These are phyloP conservation scores for Athelia sp. DNA, from an alignment of 1,284 basidiomycete genomes.

Conservation along the genomic window DNA sequence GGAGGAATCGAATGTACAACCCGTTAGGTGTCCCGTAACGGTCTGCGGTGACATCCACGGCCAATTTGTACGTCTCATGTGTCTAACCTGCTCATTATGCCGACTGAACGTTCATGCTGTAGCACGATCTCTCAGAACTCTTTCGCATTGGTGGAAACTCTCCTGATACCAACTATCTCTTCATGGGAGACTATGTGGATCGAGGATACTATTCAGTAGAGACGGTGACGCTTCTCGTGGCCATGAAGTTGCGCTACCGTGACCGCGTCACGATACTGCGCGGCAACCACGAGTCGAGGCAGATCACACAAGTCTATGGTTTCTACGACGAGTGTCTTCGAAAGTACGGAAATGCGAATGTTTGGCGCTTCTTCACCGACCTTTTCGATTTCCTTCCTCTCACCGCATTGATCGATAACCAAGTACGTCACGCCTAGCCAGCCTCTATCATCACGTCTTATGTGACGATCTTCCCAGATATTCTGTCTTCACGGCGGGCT, in stretches of 20 bases:
- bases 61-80: slow-evolving; percentile 84
- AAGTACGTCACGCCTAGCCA: slow-evolving; percentile 56
- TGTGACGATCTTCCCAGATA: slow-evolving; percentile 54
- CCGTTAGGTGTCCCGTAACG: slow-evolving; percentile 95
- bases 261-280: slow-evolving; percentile 98
- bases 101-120: slow-evolving; percentile 9
- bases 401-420: slow-evolving; percentile 97
- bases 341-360: slow-evolving; percentile 99
- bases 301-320: slow-evolving; percentile 99
- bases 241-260: slow-evolving; percentile 96
- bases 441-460: slow-evolving; percentile 6
- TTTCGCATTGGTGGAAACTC: slow-evolving; percentile 99
- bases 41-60: slow-evolving; percentile 99
- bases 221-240: slow-evolving; percentile 97
- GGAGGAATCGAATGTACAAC: slow-evolving; percentile 97
- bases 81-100: background rate
- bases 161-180: slow-evolving; percentile 99
- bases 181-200: slow-evolving; percentile 99
- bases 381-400: slow-evolving; percentile 97
- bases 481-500: slow-evolving; percentile 99
- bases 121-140: slow-evolving; percentile 99
- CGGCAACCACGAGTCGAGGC: slow-evolving; percentile 97
- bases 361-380: slow-evolving; percentile 99
- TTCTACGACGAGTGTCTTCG: slow-evolving; percentile 99
- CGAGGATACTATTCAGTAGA: slow-evolving; percentile 99